Evolutionary conservation across 306 rosid genomes (phyloP), one percentile per base, ranked within the genome.

Genomic region (Cicer yamashitae): DNA sequence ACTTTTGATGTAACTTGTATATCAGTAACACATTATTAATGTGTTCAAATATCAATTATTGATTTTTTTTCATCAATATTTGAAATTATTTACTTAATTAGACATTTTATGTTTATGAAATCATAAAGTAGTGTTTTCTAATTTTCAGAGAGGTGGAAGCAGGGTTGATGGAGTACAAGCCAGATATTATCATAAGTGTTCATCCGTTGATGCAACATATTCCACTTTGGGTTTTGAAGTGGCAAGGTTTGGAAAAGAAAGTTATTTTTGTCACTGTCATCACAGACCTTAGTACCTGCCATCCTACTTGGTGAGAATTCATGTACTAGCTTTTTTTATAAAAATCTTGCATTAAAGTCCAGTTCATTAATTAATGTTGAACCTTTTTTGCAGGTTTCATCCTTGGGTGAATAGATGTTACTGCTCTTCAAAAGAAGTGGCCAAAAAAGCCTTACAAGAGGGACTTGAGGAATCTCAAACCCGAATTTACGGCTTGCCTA

Each of bases 201-300:
- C 99, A 96, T 74, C 99, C 99, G 59, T 81, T 96, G 78, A 96
- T 96, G 99, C 99, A 96, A 50, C 99, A 96, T 76, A 92, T 96
- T 86, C 99, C 99, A 37, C 71, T 92, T 65, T 92, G 99, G 99
- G 99, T 96, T 72, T 91, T 96, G n/a, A 96, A 96, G 76, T 96
- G 99, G 98, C 99, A 96, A 87, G 90, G 92, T 75, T 87, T 96
- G 76, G 96, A 90, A 74, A 87, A 92, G 84, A 96, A 90, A 83
- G 99, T 96, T 64, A 47, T 92, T 34, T 96, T 96, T 86, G 93
- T 86, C 53, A 92, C 99, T 0, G 98, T 96, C 38, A 90, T 96
- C 73, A 96, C 99, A 15, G 98, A 96, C 83, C 90, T 96, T 64
- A 88, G 82, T 62, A 84, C 92, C 50, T 96, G 99, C 81, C 99